A percentile compares a stretch with the other conserved stretches of the same genome.
Evolutionary conservation across 2,329 filamentous ascomycete species (phyloP).

Genomic region (Arthrobotrys megalospora): DNA sequence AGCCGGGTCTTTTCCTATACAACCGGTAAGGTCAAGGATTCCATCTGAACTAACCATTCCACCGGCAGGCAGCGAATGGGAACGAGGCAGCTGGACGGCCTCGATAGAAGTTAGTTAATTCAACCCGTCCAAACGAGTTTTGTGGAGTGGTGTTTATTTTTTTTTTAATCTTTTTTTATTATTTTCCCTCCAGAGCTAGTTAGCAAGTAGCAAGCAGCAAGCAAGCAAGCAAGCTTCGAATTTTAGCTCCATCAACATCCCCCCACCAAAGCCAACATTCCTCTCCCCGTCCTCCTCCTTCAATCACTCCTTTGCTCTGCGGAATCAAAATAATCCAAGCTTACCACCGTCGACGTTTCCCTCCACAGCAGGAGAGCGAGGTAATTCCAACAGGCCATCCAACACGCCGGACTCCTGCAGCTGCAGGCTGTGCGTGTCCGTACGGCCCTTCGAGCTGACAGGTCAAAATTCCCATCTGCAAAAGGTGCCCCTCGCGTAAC

Average conservation of each 20-base stretch:
- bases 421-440: conserved; percentile 46
- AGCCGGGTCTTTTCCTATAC: conserved; percentile 3
- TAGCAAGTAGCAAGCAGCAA: background rate
- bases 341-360: conserved; percentile 23
- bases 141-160: background rate
- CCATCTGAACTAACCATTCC: conserved; percentile 6
- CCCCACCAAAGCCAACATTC: conserved; percentile 48
- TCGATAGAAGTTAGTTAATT: background rate
- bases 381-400: conserved; percentile 28
- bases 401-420: conserved; percentile 27
- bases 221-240: conserved; percentile 27
- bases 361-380: conserved; percentile 44
- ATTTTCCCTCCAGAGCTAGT: background rate
- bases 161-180: background rate
- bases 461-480: conserved; percentile 35
- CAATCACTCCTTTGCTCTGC: conserved; percentile 22
- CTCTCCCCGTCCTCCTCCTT: conserved; percentile 19
- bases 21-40: conserved; percentile 13
- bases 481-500: conserved; percentile 60
- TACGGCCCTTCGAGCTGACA: conserved; percentile 53
- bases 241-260: conserved; percentile 43
- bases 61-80: background rate
- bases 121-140: background rate
- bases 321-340: conserved; percentile 2
- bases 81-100: background rate